Base-by-base conservation (phyloP, 78 protist genomes). In the Dictyostelium brefeldianum region DNA sequence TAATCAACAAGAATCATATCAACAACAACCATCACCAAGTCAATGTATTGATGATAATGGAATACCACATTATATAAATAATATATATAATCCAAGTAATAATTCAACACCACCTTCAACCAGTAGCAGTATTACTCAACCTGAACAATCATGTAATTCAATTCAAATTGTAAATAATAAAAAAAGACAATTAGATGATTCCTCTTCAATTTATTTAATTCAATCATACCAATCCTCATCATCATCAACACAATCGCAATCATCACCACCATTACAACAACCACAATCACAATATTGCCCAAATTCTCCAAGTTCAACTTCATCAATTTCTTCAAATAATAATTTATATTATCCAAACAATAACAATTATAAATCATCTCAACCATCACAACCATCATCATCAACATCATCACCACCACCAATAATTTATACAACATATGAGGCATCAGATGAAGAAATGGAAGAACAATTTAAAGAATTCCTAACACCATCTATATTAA, bases 381-480 rank as follows among this genome's bases (percentile, higher is more conserved):
- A 25, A 36, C 20, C 77, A 36, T 47, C 78, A 15, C 48, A 71
- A 43, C 46, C 29, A 8, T 7, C 48, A 43, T 43, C 48, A 29
- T 29, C 78, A 71, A 17, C 29, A 12, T 71, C 53, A 8, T 20
- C 53, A 71, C 15, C 18, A 20, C 43, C 75, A 31, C 31, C 56
- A 18, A 8, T 6, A 4, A 36, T 25, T 27, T 43, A 29, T 48
- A 48, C 11, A 22, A 53, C 14, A 27, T 29, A 5, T 29, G 69
- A 54, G 10, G 92, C 64, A 47, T 25, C 51, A 41, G 83, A 77
- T 18, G 92, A 87, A 62, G 92, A 87, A 17, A 18, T 56, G 15
- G 92, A 87, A 4, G 92, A 87, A 8, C 92, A 87, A 46, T 22
- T 77, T 14, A 79, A 80, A 53, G 92, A 87, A n/a, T 87, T 31